Percentiles rank a stretch among this genome's conserved stretches.
phyloP scores from a whole-genome alignment of 768 basidiomycete genomes.

The Collybiopsis luxurians region DNA sequence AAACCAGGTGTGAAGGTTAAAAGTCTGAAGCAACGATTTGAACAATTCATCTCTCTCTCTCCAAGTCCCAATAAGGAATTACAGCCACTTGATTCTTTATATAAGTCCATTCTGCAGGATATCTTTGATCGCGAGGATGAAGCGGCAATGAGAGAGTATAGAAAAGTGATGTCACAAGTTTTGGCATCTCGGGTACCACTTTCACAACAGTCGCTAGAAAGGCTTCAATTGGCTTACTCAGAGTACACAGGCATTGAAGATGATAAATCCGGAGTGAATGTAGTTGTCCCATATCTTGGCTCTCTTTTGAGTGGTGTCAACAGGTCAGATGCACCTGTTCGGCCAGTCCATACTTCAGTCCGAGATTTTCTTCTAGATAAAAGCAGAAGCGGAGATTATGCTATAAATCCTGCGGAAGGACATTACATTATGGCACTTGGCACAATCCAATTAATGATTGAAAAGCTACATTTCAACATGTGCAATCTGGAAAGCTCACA shows the following conservation, averaged over 20 bases:
- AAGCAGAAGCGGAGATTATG: not conserved
- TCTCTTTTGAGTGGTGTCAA: not conserved
- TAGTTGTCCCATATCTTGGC: not conserved
- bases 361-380: not conserved
- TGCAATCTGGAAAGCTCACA: not conserved
- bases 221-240: not conserved
- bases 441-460: not conserved
- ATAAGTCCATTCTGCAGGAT: not conserved
- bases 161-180: not conserved
- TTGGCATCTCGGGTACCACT: not conserved
- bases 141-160: not conserved
- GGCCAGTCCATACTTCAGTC: not conserved
- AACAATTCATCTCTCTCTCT: not conserved
- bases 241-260: not conserved
- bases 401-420: not conserved
- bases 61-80: not conserved
- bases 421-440: not conserved
- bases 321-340: not conserved
- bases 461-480: not conserved
- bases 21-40: not conserved
- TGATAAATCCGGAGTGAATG: not conserved
- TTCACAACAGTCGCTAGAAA: not conserved
- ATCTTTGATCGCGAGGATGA: not conserved
- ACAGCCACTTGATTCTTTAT: not conserved
- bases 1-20: not conserved